Base-by-base conservation (phyloP, 352 stramenopile genomes). In the Thalassiosira hispida region DNA sequence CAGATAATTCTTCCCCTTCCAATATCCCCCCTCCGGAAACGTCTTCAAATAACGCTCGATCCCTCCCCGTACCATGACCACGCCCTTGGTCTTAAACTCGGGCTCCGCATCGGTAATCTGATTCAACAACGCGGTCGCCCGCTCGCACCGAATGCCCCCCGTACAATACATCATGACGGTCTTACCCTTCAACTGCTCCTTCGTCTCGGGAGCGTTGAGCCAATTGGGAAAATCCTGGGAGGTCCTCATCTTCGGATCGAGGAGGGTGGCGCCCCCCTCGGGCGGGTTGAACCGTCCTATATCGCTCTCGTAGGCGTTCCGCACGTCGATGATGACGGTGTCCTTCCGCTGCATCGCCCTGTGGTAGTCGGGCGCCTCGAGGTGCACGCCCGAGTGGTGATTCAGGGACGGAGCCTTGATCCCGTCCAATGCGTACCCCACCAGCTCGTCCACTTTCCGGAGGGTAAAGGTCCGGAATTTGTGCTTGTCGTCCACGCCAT, bases 111-210 rank as follows among this genome's bases (percentile, higher is more conserved):
- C 33, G 11, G 66, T 51, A 69, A 89, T 92, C 82, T 91, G 79
- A 42, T 90, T 89, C 8, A 95, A 42, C 9, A 95, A 67, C 31
- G 90, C 90, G 9, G 85, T 91, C 22, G 91, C 91, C 52, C 82
- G 62, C 74, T 95, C 90, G 64, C 89, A 93, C 33, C 82, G 75
- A 53, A 95, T 91, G 1, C 89, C 91, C 11, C 87, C 88, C 6
- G 89, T 95, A 69, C 90, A 95, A 73, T 94, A 95, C 77, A 95
- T 94, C 29, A 93, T 56, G 16, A 94, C 89, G 20, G 90, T 91
- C 63, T 94, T 95, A 12, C 38, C 65, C 23, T 42, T 73, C 2
- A 94, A 60, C 60, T 89, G 80, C 40, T 89, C 67, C 74, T 92
- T 71, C 12, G 88, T 92, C 23, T 88, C 67, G 35, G 73, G 42